Evolutionary conservation across 352 stramenopile species (phyloP).

Genomic region (Phytophthora melonis): DNA sequence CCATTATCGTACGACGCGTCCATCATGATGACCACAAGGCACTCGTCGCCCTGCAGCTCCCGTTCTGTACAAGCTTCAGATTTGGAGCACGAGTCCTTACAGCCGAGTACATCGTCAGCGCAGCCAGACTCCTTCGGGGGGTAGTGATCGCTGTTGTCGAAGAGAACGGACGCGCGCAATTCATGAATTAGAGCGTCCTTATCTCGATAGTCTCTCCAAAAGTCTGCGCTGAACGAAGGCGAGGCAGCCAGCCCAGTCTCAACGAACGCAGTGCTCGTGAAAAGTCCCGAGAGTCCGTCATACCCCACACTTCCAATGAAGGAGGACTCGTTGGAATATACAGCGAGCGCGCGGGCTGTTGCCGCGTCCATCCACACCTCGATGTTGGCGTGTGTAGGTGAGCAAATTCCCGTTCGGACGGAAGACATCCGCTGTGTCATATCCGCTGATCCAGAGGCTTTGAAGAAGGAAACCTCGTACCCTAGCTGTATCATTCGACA

Average conservation of each 20-base stretch:
- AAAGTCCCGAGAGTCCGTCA: slow-evolving; percentile 45
- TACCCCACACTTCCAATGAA: slow-evolving; percentile 52
- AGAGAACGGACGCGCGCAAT: slow-evolving; percentile 36
- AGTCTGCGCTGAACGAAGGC: slow-evolving; percentile 49
- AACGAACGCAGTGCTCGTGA: slow-evolving; percentile 51
- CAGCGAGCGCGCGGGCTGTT: slow-evolving; percentile 12
- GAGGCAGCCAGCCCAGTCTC: slow-evolving; percentile 35
- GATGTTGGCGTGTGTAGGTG: slow-evolving; percentile 42
- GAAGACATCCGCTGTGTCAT: slow-evolving; percentile 60
- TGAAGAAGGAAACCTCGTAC: slow-evolving; percentile 53
- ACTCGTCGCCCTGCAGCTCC: slow-evolving; percentile 41
- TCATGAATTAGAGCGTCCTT: slow-evolving; percentile 40
- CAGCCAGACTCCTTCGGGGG: slow-evolving; percentile 34
- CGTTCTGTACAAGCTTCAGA: slow-evolving; percentile 48
- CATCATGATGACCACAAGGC: slow-evolving; percentile 59
- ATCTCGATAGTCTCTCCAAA: slow-evolving; percentile 58
- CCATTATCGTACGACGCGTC: slow-evolving; percentile 41
- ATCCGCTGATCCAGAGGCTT: slow-evolving; percentile 13
- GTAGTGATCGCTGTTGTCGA: slow-evolving; percentile 34
- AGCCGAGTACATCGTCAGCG: slow-evolving; percentile 45
- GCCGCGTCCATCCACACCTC: slow-evolving; percentile 33
- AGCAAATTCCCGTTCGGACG: slow-evolving; percentile 33
- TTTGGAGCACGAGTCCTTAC: slow-evolving; percentile 53
- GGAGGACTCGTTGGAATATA: slow-evolving; percentile 48
- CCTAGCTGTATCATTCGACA: slow-evolving; percentile 35